Conservation (phyloP, 495 filamentous ascomycete species). For the Annulohypoxylon nitens region DNA sequence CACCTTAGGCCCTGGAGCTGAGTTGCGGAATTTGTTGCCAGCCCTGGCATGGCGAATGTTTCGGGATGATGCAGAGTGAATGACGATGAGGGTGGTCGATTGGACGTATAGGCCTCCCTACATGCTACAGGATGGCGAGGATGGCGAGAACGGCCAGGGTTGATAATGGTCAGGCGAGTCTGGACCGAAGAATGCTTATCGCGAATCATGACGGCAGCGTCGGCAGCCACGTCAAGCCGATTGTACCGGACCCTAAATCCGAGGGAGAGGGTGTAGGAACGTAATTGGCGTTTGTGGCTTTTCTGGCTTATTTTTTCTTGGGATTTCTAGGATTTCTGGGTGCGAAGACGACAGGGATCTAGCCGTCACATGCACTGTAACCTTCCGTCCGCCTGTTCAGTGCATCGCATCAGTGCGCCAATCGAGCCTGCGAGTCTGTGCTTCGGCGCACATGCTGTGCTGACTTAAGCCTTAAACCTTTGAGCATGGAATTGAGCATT, state of each 20-base stretch:
- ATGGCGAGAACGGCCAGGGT: conserved; percentile 1
- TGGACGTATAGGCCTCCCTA: background rate
- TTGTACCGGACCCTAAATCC: conserved; percentile 14
- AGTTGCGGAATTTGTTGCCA: conserved; percentile 16
- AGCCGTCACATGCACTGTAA: conserved; percentile 34
- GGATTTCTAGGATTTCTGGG: background rate
- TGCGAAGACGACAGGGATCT: conserved; percentile 29
- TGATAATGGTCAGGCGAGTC: background rate
- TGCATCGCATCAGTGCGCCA: no score
- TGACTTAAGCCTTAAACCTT: background rate
- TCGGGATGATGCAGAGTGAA: conserved; percentile 16
- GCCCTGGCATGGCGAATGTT: conserved; percentile 21
- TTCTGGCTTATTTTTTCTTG: background rate
- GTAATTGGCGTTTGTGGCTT: conserved; percentile 12
- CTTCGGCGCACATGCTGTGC: background rate
- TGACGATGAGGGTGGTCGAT: conserved; percentile 1
- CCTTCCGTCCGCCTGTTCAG: conserved; percentile 8
- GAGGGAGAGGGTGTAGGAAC: conserved; percentile 17
- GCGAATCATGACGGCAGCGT: conserved; percentile 2
- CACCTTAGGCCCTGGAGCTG: background rate
- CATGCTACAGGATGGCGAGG: background rate
- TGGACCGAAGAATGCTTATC: conserved; percentile 33
- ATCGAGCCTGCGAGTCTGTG: no score
- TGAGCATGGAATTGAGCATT: no score
- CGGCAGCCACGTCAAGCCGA: conserved; percentile 15